Conservation (phyloP, 108 stramenopile genomes). For the Nannochloropsis salina region DNA sequence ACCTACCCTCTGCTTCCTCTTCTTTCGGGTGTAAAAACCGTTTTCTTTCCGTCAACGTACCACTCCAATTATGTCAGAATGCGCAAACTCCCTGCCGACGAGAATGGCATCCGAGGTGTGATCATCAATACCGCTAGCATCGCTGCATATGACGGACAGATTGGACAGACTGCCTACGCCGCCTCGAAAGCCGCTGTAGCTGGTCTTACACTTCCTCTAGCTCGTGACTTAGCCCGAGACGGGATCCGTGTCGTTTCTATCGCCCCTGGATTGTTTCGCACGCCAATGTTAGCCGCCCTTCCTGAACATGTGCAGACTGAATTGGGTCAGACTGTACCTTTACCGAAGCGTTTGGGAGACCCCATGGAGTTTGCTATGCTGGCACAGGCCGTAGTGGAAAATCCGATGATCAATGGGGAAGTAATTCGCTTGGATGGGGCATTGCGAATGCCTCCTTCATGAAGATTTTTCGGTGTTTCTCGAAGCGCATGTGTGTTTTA, state of each 20-base stretch:
- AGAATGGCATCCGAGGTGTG: conserved; percentile 65
- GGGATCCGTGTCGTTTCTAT: conserved; percentile 83
- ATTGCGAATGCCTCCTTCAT: conserved; percentile 75
- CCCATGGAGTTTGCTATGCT: conserved; percentile 73
- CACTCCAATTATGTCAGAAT: conserved; percentile 39
- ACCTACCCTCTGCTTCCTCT: too few relatives aligned
- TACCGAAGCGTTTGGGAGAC: conserved; percentile 72
- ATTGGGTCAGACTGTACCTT: conserved; percentile 73
- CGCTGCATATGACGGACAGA: conserved; percentile 89
- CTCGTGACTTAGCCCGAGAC: conserved; percentile 71
- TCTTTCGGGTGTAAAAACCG: too few relatives aligned
- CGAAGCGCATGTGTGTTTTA: too few relatives aligned
- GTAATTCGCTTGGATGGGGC: conserved; percentile 85
- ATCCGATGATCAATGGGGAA: conserved; percentile 81
- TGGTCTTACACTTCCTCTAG: conserved; percentile 72
- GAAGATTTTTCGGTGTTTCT: conserved; percentile 14
- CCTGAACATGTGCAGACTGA: conserved; percentile 70
- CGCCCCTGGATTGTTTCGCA: conserved; percentile 82
- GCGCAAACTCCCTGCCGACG: conserved; percentile 58
- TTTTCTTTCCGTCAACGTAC: too few relatives aligned
- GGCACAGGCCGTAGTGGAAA: conserved; percentile 67
- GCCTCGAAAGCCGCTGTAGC: conserved; percentile 84
- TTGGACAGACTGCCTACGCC: conserved; percentile 69
- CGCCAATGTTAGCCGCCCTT: conserved; percentile 78
- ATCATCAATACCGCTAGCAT: conserved; percentile 90